Conservation (phyloP, 352 stramenopile genomes). For the Pythium phragmitis region DNA sequence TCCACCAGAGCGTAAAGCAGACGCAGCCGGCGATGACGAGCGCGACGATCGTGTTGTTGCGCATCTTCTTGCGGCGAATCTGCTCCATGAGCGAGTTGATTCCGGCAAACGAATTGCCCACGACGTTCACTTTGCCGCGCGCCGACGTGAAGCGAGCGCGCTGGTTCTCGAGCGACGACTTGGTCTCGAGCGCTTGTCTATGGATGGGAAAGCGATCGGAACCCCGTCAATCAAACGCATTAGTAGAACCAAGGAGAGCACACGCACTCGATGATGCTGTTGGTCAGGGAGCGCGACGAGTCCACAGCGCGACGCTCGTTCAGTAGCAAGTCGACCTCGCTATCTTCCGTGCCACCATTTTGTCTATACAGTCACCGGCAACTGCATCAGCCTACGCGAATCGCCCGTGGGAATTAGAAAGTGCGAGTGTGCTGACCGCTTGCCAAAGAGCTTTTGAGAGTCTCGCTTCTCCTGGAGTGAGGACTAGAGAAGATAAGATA, state of each 20-base stretch:
- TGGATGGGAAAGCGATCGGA: conserved; percentile 29
- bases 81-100: conserved; percentile 96
- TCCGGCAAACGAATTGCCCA: conserved; percentile 91
- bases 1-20: conserved; percentile 97
- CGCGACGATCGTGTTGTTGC: conserved; percentile 96
- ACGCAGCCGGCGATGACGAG: conserved; percentile 95
- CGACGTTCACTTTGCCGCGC: conserved; percentile 75
- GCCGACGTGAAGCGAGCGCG: conserved; percentile 85
- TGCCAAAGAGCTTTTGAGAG: conserved; percentile 78
- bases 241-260: background rate
- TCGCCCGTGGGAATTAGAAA: background rate
- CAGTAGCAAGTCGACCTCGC: conserved; percentile 75
- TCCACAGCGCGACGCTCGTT: conserved; percentile 80
- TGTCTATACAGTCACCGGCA: conserved; percentile 30
- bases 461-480: conserved; percentile 81
- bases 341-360: conserved; percentile 53
- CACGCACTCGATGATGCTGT: conserved; percentile 79
- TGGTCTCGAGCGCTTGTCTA: conserved; percentile 80
- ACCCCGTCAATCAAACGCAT: conserved; percentile 8
- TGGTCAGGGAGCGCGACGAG: conserved; percentile 77
- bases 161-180: conserved; percentile 89
- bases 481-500: conserved; percentile 37
- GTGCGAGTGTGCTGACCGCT: conserved; percentile 37
- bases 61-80: conserved; percentile 95
- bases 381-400: background rate